Conservation (phyloP, 192 early-diverging fungal species). For the Podila horticola region DNA sequence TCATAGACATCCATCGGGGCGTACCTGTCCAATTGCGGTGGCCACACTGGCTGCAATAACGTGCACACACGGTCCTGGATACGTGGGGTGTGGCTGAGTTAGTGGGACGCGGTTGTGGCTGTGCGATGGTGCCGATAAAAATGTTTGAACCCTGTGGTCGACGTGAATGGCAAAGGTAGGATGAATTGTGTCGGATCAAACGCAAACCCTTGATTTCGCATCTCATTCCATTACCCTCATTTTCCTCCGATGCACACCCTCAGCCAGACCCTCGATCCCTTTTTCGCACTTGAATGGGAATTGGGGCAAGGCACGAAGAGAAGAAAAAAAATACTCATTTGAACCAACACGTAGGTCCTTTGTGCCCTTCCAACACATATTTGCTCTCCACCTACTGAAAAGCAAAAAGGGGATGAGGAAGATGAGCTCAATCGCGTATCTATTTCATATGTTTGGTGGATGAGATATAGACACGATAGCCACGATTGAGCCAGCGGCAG, state of each 20-base stretch:
- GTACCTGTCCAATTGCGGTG: neutral
- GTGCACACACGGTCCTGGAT: slow-evolving; percentile 1
- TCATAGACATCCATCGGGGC: slow-evolving; percentile 16
- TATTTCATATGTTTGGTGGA: no score
- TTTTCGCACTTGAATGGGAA: neutral
- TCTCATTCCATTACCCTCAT: neutral
- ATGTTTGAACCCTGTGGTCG: neutral
- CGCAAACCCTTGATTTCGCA: neutral
- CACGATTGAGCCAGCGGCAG: no score
- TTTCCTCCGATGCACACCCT: neutral
- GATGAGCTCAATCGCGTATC: no score
- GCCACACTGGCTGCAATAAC: neutral
- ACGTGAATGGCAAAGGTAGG: neutral
- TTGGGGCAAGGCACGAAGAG: neutral
- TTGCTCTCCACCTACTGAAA: neutral
- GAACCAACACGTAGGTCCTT: slow-evolving; percentile 41
- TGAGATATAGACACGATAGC: no score
- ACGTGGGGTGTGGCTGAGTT: neutral
- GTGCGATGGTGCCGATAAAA: neutral
- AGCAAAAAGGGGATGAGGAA: neutral
- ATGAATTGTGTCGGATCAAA: neutral
- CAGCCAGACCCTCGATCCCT: neutral
- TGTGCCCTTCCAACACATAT: neutral
- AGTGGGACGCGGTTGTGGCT: no score
- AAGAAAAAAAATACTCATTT: slow-evolving; percentile 37